Percentiles rank a stretch among this genome's conserved stretches.
These are phyloP conservation scores for Ceratobasidium sp. DNA, from an alignment of 1,284 basidiomycete genomes.

Conservation along the genomic window DNA sequence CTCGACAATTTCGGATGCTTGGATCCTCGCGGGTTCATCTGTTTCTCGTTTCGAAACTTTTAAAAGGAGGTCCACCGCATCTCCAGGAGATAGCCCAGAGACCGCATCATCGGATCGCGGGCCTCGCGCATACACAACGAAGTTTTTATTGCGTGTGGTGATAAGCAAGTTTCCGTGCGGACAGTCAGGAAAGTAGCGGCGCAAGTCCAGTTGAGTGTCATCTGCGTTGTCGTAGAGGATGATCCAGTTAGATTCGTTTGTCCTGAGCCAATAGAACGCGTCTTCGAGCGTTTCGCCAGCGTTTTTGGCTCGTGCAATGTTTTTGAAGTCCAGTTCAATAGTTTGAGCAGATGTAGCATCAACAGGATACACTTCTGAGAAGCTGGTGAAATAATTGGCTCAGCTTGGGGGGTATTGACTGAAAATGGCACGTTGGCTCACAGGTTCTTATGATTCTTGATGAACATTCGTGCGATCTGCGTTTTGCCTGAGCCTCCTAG, in stretches of 20 bases:
- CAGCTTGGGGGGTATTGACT: too few relatives aligned
- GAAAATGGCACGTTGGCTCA: neutral
- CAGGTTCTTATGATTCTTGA: neutral
- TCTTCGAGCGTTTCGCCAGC: neutral
- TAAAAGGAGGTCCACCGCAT: neutral
- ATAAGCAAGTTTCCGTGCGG: conserved; percentile 24
- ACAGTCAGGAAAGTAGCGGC: conserved; percentile 12
- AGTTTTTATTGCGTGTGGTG: conserved; percentile 26
- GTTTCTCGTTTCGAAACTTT: neutral
- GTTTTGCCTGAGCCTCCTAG: conserved; percentile 30
- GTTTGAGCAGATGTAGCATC: conserved; percentile 17
- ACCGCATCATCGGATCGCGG: neutral
- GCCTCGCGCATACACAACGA: neutral
- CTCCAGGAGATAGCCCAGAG: neutral
- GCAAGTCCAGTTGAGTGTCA: conserved; percentile 11
- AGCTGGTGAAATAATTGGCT: neutral
- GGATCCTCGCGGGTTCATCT: neutral
- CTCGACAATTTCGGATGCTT: neutral
- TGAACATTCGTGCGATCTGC: conserved; percentile 20
- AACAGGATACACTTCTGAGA: conserved; percentile 8
- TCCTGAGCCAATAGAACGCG: conserved; percentile 9
- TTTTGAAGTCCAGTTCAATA: neutral
- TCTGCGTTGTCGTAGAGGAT: conserved; percentile 10
- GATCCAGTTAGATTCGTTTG: neutral
- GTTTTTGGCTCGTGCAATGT: neutral